phyloP scores from a whole-genome alignment of 768 basidiomycete genomes.

The Macrolepiota dolichaula region DNA sequence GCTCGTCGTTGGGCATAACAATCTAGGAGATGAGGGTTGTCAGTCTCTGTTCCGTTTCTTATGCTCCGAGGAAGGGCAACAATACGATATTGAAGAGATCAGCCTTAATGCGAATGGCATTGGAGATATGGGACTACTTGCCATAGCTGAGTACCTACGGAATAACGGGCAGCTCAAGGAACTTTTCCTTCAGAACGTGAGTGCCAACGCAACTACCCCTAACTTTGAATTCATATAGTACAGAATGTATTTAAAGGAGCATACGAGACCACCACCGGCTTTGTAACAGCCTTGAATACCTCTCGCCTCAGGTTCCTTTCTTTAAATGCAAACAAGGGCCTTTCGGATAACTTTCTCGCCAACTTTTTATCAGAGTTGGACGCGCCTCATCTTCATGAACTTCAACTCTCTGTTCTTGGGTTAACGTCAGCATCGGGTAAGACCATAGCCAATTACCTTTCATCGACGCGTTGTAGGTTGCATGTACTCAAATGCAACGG shows the following conservation, averaged over 20 bases:
- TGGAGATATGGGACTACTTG: conserved; percentile 49
- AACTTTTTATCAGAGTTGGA: conserved; percentile 48
- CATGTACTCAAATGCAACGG: conserved; percentile 50
- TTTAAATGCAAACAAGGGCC: conserved; percentile 43
- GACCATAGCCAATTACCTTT: conserved; percentile 44
- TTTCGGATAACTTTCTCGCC: conserved; percentile 49
- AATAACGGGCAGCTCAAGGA: conserved; percentile 43
- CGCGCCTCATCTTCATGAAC: conserved; percentile 45
- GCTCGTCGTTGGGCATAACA: conserved; percentile 53
- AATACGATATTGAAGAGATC: conserved; percentile 49
- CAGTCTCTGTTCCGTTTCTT: conserved; percentile 52
- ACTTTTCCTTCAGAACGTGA: conserved; percentile 57
- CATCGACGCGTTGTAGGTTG: conserved; percentile 47
- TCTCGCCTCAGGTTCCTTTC: conserved; percentile 50
- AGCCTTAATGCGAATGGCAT: conserved; percentile 56
- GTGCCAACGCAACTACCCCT: background rate
- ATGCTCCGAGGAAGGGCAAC: conserved; percentile 41
- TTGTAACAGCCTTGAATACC: conserved; percentile 49
- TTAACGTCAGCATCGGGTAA: conserved; percentile 41
- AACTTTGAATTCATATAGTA: background rate
- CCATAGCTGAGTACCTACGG: conserved; percentile 49
- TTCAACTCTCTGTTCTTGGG: conserved; percentile 52
- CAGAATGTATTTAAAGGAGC: conserved; percentile 29
- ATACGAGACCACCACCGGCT: conserved; percentile 28
- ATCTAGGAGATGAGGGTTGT: conserved; percentile 57